Base-by-base conservation (phyloP, 2,329 filamentous ascomycete genomes). In the Thelonectria olida region DNA sequence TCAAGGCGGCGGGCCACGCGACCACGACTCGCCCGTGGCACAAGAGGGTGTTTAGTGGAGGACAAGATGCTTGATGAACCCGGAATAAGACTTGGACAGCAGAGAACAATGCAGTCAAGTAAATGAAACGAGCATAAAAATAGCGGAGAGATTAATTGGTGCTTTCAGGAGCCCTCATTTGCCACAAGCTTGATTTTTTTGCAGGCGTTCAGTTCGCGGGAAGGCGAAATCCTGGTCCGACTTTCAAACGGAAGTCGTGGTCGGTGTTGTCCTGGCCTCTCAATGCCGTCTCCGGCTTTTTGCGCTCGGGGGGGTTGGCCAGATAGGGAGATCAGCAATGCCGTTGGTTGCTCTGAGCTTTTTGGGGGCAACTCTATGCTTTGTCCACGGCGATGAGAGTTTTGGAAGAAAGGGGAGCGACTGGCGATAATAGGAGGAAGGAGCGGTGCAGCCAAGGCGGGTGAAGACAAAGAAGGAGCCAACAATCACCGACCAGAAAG, bases 1-100 rank as follows among this genome's bases (percentile, higher is more conserved):
- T 64, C 58, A 65, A 66, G 69, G 68, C 69, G 66, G 55, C 53
- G 17, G 52, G 51, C 62, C 59, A 64, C 65, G 65, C 54, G 64
- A 66, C 58, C 44, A 50, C 49, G 47, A 45, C 36, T 39, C 36
- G 13, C 15, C 36, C 28, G 28, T 39, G 36, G 36, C 36, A 51
- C 17, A 17, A 54, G 27, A 34, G 25, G 5, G 38, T 19, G 39
- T 39, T 27, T 53, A 63, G 31, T 38, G 44, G 39, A 53, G 19
- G 55, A 58, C 39, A 48, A 25, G 39, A 42, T 58, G 22, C 25
- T 38, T 28, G 52, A 38, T 9, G 42, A 54, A 25, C 41, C 20
- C 44, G 20, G 52, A 19, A 19, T 23, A 34, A 28, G 22, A 49
- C 22, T 9, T 48, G 10, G 22, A 48, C 17, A 13, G 36, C 19